These are phyloP conservation scores for Xylariaceae sp. DNA, from an alignment of 2,329 filamentous ascomycete species.

Conservation along the genomic window DNA sequence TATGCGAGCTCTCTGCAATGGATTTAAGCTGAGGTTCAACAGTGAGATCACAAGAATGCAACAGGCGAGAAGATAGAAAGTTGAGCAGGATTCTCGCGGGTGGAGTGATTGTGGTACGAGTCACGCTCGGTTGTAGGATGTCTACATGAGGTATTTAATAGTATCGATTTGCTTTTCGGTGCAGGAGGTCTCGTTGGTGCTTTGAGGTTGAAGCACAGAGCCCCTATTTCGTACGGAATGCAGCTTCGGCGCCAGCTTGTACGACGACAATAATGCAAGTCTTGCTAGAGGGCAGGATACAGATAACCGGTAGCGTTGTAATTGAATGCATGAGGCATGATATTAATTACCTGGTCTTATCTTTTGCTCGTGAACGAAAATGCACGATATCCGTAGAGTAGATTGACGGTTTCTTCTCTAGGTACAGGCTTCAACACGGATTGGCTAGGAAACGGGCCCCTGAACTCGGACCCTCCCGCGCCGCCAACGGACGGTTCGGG, in stretches of 20 bases:
- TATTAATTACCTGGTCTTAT: too few relatives aligned
- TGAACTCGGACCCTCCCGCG: too few relatives aligned
- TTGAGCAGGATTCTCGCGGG: not conserved
- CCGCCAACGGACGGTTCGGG: too few relatives aligned
- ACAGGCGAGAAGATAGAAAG: conserved; percentile 30
- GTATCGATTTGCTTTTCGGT: too few relatives aligned
- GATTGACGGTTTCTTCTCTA: too few relatives aligned
- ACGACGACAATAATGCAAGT: not conserved
- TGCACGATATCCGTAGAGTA: too few relatives aligned
- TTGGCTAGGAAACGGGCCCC: too few relatives aligned
- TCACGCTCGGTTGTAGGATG: not conserved
- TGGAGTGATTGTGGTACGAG: not conserved
- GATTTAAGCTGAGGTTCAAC: conserved; percentile 80
- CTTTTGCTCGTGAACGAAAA: too few relatives aligned
- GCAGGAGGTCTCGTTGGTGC: not conserved
- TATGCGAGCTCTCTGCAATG: conserved; percentile 92
- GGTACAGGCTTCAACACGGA: too few relatives aligned
- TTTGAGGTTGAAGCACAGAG: not conserved
- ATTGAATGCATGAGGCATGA: too few relatives aligned
- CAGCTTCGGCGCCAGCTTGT: too few relatives aligned
- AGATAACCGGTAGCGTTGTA: not conserved
- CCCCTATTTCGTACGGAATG: too few relatives aligned
- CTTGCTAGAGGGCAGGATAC: not conserved
- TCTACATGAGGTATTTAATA: not conserved
- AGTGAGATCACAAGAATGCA: conserved; percentile 60